phyloP scores from a whole-genome alignment of 345 rosid species.

The Balakata baccata region DNA sequence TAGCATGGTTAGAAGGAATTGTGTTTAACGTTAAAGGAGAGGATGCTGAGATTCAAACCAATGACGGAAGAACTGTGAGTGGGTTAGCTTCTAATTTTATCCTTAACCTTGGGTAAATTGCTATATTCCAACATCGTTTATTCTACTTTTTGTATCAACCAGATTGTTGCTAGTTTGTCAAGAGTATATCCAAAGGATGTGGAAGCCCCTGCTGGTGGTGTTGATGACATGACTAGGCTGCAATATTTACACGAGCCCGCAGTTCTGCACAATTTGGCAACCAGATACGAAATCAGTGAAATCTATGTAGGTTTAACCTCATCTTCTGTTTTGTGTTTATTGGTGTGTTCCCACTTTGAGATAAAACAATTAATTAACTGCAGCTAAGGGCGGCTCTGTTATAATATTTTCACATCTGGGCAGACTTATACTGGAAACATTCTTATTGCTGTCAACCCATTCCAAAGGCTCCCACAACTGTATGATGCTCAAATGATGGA shows the following conservation, averaged over 20 bases:
- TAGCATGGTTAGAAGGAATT: conserved; percentile 71
- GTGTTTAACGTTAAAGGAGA: conserved; percentile 47
- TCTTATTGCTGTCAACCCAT: conserved; percentile 91
- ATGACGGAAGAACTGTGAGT: conserved; percentile 49
- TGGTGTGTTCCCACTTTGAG: conserved; percentile 23
- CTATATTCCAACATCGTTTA: background rate
- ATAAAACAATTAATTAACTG: conserved; percentile 20
- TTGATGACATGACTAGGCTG: conserved; percentile 89
- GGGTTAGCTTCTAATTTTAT: background rate
- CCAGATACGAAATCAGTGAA: conserved; percentile 54
- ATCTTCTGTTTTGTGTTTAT: conserved; percentile 18
- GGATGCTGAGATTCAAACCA: conserved; percentile 57
- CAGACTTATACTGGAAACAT: conserved; percentile 89
- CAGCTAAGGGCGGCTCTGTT: conserved; percentile 32
- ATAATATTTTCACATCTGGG: conserved; percentile 48
- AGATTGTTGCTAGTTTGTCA: conserved; percentile 57
- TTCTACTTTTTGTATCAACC: conserved; percentile 6
- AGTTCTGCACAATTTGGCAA: conserved; percentile 64
- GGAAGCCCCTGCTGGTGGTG: conserved; percentile 66
- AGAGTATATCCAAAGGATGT: conserved; percentile 54
- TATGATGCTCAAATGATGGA: conserved; percentile 60
- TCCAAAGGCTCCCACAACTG: conserved; percentile 58
- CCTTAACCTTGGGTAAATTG: background rate
- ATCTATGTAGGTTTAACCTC: conserved; percentile 61
- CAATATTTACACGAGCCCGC: conserved; percentile 87